A percentile compares a stretch with the other conserved stretches of the same genome.
Evolutionary conservation across 164 flowering plant genomes (phyloP).

Genomic region (Cinnamomum chago): DNA sequence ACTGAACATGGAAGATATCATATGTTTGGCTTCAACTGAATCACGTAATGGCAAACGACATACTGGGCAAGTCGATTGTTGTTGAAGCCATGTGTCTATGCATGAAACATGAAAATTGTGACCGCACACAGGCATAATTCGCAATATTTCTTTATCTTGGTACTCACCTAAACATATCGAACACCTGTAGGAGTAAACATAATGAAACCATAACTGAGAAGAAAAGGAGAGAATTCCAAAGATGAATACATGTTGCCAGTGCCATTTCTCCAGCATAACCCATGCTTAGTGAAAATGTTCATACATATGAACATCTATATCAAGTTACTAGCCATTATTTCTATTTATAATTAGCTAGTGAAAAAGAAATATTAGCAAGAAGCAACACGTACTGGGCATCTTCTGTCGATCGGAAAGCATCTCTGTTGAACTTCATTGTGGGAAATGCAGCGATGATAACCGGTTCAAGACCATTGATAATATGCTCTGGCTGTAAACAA

Average conservation of each 20-base stretch:
- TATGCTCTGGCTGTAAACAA: slow-evolving; percentile 8
- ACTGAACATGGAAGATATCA: slow-evolving; percentile 17
- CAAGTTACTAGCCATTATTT: background rate
- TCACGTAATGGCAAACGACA: slow-evolving; percentile 66
- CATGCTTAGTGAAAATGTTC: background rate
- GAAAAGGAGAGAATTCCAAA: background rate
- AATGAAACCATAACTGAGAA: background rate
- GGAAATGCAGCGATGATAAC: slow-evolving; percentile 66
- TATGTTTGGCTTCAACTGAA: slow-evolving; percentile 26
- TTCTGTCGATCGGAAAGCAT: slow-evolving; percentile 53
- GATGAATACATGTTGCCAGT: background rate
- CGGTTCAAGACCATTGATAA: slow-evolving; percentile 50
- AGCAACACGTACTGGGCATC: slow-evolving; percentile 63
- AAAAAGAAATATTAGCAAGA: background rate
- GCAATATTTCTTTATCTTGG: slow-evolving; percentile 63
- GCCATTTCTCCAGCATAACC: background rate
- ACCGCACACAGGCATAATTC: slow-evolving; percentile 76
- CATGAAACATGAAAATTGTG: slow-evolving; percentile 74
- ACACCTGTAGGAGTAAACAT: slow-evolving; percentile 37
- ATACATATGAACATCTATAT: background rate
- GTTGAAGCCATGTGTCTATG: slow-evolving; percentile 72
- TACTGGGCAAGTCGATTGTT: slow-evolving; percentile 75
- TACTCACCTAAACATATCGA: slow-evolving; percentile 73
- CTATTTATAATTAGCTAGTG: background rate
- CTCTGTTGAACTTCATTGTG: slow-evolving; percentile 55